These are phyloP conservation scores for Aspergillus incahuasiensis DNA, from an alignment of 495 filamentous ascomycete genomes.

Conservation along the genomic window DNA sequence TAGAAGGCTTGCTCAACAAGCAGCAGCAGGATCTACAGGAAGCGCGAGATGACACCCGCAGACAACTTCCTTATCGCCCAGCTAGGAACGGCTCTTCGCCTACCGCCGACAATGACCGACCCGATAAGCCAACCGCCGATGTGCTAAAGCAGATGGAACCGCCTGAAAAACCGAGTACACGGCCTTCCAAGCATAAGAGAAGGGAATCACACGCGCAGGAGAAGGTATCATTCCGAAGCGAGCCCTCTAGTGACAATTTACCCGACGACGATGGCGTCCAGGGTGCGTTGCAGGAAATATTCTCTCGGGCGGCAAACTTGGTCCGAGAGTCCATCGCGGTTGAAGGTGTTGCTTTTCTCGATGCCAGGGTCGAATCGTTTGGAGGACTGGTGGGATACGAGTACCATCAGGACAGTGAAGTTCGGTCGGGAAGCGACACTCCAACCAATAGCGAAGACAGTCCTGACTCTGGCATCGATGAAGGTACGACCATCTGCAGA, in stretches of 20 bases:
- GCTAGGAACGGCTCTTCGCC: not conserved
- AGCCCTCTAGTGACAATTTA: slow-evolving; percentile 7
- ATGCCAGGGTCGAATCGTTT: slow-evolving; percentile 32
- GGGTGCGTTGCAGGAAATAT: slow-evolving; percentile 11
- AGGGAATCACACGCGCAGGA: not conserved
- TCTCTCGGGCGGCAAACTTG: slow-evolving; percentile 40
- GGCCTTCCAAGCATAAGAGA: not conserved
- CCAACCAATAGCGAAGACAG: slow-evolving; percentile 15
- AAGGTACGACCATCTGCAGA: slow-evolving; percentile 4
- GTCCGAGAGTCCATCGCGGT: slow-evolving; percentile 48
- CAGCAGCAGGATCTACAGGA: slow-evolving; percentile 22
- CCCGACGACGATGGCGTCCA: slow-evolving; percentile 7
- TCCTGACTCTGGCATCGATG: slow-evolving; percentile 11
- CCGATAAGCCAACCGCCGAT: no score
- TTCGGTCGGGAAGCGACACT: slow-evolving; percentile 1
- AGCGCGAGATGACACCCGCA: not conserved
- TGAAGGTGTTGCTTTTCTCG: slow-evolving; percentile 49
- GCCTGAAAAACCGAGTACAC: not conserved
- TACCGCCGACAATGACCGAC: not conserved
- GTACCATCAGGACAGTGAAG: not conserved
- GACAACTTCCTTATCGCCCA: not conserved
- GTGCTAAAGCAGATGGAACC: no score
- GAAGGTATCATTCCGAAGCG: slow-evolving; percentile 1
- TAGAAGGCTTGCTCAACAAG: slow-evolving; percentile 21
- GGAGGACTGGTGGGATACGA: slow-evolving; percentile 13